Evolutionary conservation across 1,284 basidiomycete genomes (phyloP).

Genomic region (Termitomyces sp.): DNA sequence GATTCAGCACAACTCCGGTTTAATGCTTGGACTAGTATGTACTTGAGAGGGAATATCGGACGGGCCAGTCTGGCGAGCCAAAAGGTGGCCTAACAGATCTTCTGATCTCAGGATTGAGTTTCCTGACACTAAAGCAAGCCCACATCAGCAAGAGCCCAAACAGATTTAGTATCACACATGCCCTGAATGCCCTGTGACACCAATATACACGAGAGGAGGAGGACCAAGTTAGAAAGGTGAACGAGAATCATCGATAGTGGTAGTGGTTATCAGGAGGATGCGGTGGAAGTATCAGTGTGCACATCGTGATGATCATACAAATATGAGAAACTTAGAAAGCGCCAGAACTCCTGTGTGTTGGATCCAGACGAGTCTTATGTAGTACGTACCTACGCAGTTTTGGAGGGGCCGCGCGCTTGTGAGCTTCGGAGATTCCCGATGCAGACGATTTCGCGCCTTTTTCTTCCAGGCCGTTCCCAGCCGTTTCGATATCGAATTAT

Average conservation of each 20-base stretch:
- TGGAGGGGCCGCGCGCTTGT: not conserved
- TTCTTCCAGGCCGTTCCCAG: too few relatives aligned
- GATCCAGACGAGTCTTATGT: too few relatives aligned
- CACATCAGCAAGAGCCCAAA: not conserved
- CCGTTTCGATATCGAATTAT: too few relatives aligned
- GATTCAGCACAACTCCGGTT: not conserved
- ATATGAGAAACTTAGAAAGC: not conserved
- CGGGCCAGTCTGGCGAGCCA: not conserved
- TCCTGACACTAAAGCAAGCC: not conserved
- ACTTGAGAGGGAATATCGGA: conserved; percentile 1
- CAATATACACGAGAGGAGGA: not conserved
- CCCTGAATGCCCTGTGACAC: not conserved
- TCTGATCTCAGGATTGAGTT: not conserved
- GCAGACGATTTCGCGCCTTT: not conserved
- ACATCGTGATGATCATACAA: too few relatives aligned
- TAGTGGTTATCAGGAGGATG: not conserved
- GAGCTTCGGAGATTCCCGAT: not conserved
- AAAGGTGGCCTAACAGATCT: not conserved
- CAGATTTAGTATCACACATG: not conserved
- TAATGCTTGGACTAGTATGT: not conserved
- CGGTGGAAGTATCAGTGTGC: too few relatives aligned
- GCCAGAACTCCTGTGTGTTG: not conserved
- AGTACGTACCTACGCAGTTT: too few relatives aligned
- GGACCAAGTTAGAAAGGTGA: not conserved
- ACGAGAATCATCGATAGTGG: not conserved